A percentile compares a stretch with the other conserved stretches of the same genome.
phyloP scores from a whole-genome alignment of 2,329 filamentous ascomycete species.

The Macrophomina tecta region DNA sequence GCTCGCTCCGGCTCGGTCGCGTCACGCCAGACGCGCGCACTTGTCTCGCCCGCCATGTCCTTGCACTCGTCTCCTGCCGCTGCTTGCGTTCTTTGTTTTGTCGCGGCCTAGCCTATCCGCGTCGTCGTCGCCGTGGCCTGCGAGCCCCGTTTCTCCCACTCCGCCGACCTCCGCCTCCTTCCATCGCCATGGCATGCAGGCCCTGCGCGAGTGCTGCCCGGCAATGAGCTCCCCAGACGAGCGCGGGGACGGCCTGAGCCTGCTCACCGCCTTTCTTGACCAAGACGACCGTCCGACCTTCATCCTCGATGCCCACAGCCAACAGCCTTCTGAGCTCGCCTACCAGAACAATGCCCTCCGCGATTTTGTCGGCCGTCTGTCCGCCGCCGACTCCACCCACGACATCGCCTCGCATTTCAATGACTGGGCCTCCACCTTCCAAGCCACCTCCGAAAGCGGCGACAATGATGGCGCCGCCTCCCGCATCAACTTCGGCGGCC shows the following conservation, averaged over 20 bases:
- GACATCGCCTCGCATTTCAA: conserved; percentile 1
- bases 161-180: neutral
- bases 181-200: neutral
- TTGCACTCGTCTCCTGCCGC: neutral
- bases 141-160: neutral
- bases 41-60: conserved; percentile 8
- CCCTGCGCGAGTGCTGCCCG: neutral
- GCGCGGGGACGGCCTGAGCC: neutral
- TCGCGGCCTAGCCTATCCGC: too few relatives aligned
- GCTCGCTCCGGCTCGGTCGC: neutral
- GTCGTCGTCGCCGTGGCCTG: neutral
- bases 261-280: conserved; percentile 21
- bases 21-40: neutral
- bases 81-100: conserved; percentile 6
- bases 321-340: neutral
- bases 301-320: conserved; percentile 21
- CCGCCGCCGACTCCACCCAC: neutral
- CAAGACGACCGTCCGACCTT: conserved; percentile 22
- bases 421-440: conserved; percentile 1
- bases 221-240: neutral
- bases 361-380: conserved; percentile 10
- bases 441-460: neutral
- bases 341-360: conserved; percentile 21
- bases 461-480: conserved; percentile 1
- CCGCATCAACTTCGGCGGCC: conserved; percentile 6